A percentile compares a stretch with the other conserved stretches of the same genome.
Conservation (phyloP, 108 stramenopile genomes). For the Cyclotella cryptica region DNA sequence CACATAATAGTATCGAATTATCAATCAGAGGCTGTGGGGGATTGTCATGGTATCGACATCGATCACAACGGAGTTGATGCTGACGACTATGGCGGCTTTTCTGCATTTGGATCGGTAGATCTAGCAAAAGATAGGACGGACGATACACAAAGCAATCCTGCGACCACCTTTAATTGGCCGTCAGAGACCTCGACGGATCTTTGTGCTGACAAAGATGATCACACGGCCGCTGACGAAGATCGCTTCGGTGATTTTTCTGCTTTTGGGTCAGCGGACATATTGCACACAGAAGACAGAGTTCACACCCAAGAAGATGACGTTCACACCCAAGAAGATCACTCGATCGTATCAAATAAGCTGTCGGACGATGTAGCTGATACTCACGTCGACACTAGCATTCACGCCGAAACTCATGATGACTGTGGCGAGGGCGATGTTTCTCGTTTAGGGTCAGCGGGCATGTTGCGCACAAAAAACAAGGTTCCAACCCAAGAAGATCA, state of each 20-base stretch:
- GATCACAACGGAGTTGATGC: not conserved
- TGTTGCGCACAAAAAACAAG: not conserved
- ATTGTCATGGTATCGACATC: not conserved
- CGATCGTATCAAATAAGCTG: no score
- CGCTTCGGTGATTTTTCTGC: conserved; percentile 54
- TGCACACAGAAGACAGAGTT: not conserved
- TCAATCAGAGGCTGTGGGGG: not conserved
- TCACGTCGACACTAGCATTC: no score
- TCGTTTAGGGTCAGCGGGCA: not conserved
- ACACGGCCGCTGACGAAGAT: conserved; percentile 25
- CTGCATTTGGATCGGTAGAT: not conserved
- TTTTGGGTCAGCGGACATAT: conserved; percentile 3
- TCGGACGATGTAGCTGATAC: no score
- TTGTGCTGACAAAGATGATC: not conserved
- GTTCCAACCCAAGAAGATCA: no score
- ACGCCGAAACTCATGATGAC: not conserved
- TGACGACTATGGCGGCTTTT: not conserved
- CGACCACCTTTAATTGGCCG: not conserved
- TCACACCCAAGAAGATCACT: not conserved
- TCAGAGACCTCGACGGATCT: no score
- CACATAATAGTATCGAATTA: no score
- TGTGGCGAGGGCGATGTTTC: not conserved
- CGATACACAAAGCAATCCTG: not conserved
- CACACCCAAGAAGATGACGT: not conserved
- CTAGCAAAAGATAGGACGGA: not conserved